Base-by-base conservation (phyloP, 148 eudicot genomes). In the Rhododendron ovatum region DNA sequence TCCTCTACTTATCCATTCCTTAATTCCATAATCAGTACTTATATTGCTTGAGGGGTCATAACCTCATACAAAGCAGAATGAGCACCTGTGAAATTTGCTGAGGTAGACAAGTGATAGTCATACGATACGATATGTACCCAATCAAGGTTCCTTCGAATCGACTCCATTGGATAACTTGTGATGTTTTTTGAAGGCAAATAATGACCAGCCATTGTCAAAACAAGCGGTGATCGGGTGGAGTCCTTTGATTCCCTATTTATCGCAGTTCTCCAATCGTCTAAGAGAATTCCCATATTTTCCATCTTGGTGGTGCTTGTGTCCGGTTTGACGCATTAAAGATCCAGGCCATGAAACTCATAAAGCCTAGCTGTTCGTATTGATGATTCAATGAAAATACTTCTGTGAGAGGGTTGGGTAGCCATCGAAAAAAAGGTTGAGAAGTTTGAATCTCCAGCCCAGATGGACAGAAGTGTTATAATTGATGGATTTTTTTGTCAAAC, bases 11-110 rank as follows among this genome's bases (percentile, higher is more conserved):
- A 90, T 82, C 91, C 91, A 91, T 61, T 91, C 80, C 79, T 80
- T 84, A 24, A 91, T 82, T 8, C 88, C 91, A 83, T 85, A 88
- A 84, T 90, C 93, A 45, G 90, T 88, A 28, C 47, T 91, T 76
- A 84, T 15, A 26, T 84, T 53, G 84, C 90, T 87, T 39, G 85
- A 88, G 24, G 93, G 93, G 80, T 91, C 90, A n/a, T n/a, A n/a
- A n/a, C n/a, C n/a, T n/a, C n/a, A 84, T 88, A 91, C n/a, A 91
- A 77, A 77, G 93, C 86, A 65, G 93, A 85, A 87, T 88, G 89
- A 28, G 90, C 90, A 39, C 86, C 88, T 13, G 91, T 86, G 65
- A 84, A 84, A 18, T 88, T 88, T 47, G 87, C 74, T 17, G 41
- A 33, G 13, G 30, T 6, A 41, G 93, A 84, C 53, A 82, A 22